Base-by-base conservation (phyloP, 2,329 filamentous ascomycete species). In the Verticillium nonalfalfae region DNA sequence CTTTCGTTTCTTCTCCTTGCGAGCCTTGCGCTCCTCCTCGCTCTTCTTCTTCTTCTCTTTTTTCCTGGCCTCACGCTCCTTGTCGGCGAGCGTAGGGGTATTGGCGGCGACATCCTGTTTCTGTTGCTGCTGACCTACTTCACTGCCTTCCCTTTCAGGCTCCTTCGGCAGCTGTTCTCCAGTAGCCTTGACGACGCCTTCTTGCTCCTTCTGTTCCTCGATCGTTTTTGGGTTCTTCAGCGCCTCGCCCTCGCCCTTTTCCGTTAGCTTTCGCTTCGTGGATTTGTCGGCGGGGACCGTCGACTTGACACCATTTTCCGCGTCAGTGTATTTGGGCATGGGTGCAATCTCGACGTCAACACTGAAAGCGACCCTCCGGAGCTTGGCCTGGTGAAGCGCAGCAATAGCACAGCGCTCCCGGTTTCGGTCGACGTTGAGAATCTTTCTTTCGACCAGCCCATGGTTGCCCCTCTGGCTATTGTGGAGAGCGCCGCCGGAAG, bases 321-420 rank as follows among this genome's bases (percentile, higher is more conserved):
- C 80, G 3, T 95, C 90, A 14, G 79, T 76, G 67, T 96, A 95
- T 67, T 86, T 88, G 31, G 93, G 91, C 70, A 91, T 87, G 0
- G 93, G 91, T 3, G 94, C 94, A 70, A 99, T 96, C 74, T 99
- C 95, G 4, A 99, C 93, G 70, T 99, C 95, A 2, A 99, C 95
- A 68, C 91, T 97, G 71, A 99, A 99, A 0, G 94, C 90, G 0
- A 99, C 95, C 59, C 93, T 86, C 60, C 92, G 85, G 63, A 99
- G 75, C 72, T 95, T 97, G 57, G 86, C 85, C 69, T 89, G 86
- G 66, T 93, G 88, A 56, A 99, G 79, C 66, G 96, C 93, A 4
- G 85, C 79, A 35, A 98, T 86, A 31, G 85, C 82, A 72, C 92
- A 96, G 65, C 95, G 81, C 70, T 94, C 88, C 52, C 95, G 85